These are phyloP conservation scores for Eucalyptus sideroxylon DNA, from an alignment of 345 rosid genomes.

Conservation along the genomic window DNA sequence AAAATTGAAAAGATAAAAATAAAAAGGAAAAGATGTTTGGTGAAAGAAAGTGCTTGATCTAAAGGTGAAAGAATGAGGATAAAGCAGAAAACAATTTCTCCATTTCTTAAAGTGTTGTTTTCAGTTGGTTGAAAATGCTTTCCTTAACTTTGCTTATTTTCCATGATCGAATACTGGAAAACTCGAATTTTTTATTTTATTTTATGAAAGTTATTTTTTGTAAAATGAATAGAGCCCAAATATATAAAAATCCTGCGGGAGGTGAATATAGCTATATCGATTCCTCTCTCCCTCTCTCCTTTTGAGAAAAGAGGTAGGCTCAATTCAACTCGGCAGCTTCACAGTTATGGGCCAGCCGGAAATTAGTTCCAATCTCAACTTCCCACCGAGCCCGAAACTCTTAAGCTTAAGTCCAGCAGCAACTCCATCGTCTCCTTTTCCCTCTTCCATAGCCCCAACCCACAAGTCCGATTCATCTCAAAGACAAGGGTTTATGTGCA, in stretches of 20 bases:
- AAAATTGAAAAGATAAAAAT: too few relatives aligned
- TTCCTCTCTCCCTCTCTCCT: background rate
- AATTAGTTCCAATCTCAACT: background rate
- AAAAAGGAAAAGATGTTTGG: too few relatives aligned
- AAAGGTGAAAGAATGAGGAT: too few relatives aligned
- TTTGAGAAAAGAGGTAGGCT: background rate
- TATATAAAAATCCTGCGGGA: background rate
- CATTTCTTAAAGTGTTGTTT: too few relatives aligned
- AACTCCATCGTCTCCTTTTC: background rate
- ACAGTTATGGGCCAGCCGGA: background rate
- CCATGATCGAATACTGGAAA: too few relatives aligned
- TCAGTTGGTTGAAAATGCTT: too few relatives aligned
- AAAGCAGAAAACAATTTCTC: too few relatives aligned
- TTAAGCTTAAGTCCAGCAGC: background rate
- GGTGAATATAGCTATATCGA: background rate
- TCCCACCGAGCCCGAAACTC: background rate
- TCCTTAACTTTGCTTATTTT: too few relatives aligned
- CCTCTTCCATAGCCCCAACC: background rate
- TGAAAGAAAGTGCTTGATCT: too few relatives aligned
- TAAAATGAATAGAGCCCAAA: too few relatives aligned
- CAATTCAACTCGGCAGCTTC: background rate
- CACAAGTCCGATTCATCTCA: background rate
- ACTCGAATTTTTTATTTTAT: too few relatives aligned
- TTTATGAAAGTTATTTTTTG: rapidly evolving
- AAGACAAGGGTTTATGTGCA: background rate